These are phyloP conservation scores for Chlamydomonas eustigma DNA, from an alignment of 139 green algal genomes.

Conservation along the genomic window DNA sequence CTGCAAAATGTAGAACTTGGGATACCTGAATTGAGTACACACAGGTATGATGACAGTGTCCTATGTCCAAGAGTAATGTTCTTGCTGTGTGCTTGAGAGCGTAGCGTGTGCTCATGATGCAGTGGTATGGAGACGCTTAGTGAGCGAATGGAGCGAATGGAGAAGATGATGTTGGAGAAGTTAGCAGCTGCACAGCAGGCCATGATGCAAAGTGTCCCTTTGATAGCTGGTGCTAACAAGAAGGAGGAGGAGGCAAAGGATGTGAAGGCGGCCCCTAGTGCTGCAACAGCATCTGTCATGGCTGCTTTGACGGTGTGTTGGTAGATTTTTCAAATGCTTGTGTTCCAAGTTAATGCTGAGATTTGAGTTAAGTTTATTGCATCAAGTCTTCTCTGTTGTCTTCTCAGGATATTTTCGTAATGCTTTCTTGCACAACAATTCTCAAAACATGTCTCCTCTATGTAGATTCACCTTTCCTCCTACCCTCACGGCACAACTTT, in stretches of 20 bases:
- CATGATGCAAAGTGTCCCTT: not conserved
- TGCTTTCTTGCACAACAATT: not conserved
- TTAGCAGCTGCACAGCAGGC: not conserved
- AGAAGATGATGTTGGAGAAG: not conserved
- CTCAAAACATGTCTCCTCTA: not conserved
- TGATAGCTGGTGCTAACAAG: not conserved
- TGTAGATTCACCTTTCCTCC: not conserved
- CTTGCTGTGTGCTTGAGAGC: not conserved
- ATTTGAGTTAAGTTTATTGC: not conserved
- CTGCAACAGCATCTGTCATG: not conserved
- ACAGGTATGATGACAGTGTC: not conserved
- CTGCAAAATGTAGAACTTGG: not conserved
- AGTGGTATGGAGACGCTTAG: not conserved
- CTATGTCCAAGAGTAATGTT: not conserved
- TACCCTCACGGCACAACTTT: not conserved
- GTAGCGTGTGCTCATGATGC: not conserved
- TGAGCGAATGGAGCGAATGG: not conserved
- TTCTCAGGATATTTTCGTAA: not conserved
- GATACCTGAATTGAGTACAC: too few species aligned
- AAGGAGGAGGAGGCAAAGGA: too few species aligned
- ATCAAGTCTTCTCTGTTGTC: conserved; percentile 1
- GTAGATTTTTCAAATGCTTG: not conserved
- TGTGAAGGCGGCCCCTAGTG: too few species aligned
- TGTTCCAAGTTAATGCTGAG: not conserved
- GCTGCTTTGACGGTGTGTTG: not conserved